Evolutionary conservation across 2,329 filamentous ascomycete genomes (phyloP), one percentile per base, ranked within the genome.

Genomic region (Amesomyces nigricolor): DNA sequence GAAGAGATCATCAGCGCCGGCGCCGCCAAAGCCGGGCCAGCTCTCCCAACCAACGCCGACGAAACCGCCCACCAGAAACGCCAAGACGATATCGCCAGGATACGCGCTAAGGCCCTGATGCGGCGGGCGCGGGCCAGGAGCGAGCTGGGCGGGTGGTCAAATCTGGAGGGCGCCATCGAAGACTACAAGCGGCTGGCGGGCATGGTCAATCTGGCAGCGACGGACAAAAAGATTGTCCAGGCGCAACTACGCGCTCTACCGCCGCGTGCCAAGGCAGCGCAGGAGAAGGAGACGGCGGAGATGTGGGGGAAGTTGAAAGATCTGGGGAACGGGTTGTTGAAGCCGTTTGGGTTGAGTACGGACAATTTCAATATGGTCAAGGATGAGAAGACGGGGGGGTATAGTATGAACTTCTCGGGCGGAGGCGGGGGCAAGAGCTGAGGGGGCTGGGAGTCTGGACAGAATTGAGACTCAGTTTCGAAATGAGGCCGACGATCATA

Each of bases 231-330:
- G 64, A 80, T 86, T 14, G 87, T 95, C 1, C 76, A 82, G 51
- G 72, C 75, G 29, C 86, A 90, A 63, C 75, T 95, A 57, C 71
- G 76, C 13, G 73, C 76, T 19, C 72, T 97, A 39, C 89, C 89
- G 1, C 74, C 79, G 1, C 78, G 79, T 59, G 80, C 90, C 48
- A 88, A 92, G 61, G 81, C 80, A 16, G 91, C 91, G 1, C 89
- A 91, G 72, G 87, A 96, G 66, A 81, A 80, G 63, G 94, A 99
- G 72, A 89, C 94, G 81, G 86, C 81, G 2, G 92, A 99, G 73
- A 96, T 97, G 91, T 95, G 96, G 91, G 89, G 87, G 16, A 96
- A 97, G 74, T 73, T 99, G 64, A 96, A 95, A 68, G 85, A 87
- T 63, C 75, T 99, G 58, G 94, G 94, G 0, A 96, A 99, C 68